Base-by-base conservation (phyloP, 2,329 filamentous ascomycete genomes). In the Botrytis deweyae region DNA sequence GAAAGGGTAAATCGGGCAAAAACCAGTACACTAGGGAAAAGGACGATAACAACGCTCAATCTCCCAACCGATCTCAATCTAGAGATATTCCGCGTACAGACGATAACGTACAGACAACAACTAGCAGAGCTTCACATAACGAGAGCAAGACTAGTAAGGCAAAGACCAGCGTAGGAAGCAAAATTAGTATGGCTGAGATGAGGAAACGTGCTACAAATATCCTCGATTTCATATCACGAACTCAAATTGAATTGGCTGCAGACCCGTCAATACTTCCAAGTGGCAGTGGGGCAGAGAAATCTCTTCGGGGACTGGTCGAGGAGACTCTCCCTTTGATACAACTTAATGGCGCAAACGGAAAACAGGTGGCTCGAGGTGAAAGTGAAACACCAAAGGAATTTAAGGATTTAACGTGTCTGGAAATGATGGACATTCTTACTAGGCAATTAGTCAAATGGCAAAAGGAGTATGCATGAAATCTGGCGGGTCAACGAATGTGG, bases 151-250 rank as follows among this genome's bases (percentile, higher is more conserved):
- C 76, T 22, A 76, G 74, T 38, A 79, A 78, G 76, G 76, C 77
- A 38, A 82, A 82, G 77, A 78, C 78, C 52, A 83, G 82, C 75
- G 84, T 82, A 55, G 80, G 82, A 69, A 84, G 84, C 77, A 94
- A 93, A 81, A 89, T 94, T 73, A 95, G 91, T 42, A 93, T 97
- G 90, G 91, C 91, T 74, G 94, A 97, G 80, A 94, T 97, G 89
- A 93, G 93, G 83, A 90, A 93, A 76, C 91, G 94, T 16, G 93
- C 95, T 9, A 89, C 92, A 6, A 92, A 89, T 33, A 97, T 98
- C 80, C 87, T 97, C 74, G 94, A 96, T 78, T 98, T 95, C 80
- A 97, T 98, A 76, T 91, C 92, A 6, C 90, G 93, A 77, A 95
- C 94, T 73, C 94, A 98, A 82, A 87, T 97, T 10, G 95, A 98